Conservation (phyloP, 768 basidiomycete genomes). For the Coprinopsis sp. region DNA sequence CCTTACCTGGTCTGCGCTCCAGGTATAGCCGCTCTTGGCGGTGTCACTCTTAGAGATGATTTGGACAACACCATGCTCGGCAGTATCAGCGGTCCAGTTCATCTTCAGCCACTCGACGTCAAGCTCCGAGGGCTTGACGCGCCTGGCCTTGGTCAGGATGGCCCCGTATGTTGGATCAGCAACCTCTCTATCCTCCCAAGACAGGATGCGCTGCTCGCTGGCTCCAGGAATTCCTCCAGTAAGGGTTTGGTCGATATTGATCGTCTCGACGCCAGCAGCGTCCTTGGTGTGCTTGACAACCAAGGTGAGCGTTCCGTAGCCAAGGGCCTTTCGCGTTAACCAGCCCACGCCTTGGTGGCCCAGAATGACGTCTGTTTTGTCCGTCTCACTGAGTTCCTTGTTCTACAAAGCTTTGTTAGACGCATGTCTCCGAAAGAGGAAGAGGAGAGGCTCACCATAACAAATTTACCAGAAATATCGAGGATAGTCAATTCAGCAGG, state of each 20-base stretch:
- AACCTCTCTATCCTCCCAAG: constrained; percentile 49
- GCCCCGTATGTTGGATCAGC: constrained; percentile 59
- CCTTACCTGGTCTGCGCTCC: constrained; percentile 62
- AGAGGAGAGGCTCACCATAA: constrained; percentile 44
- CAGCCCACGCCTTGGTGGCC: constrained; percentile 68
- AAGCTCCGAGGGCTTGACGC: constrained; percentile 44
- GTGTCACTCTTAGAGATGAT: constrained; percentile 56
- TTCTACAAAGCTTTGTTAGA: constrained; percentile 39
- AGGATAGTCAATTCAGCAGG: constrained; percentile 56
- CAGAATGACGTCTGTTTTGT: constrained; percentile 58
- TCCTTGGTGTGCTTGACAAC: constrained; percentile 61
- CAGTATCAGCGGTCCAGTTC: constrained; percentile 37
- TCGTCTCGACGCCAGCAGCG: constrained; percentile 53
- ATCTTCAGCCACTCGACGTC: constrained; percentile 40
- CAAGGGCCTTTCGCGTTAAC: constrained; percentile 63
- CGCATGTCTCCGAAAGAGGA: neutral
- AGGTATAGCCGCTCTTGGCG: constrained; percentile 51
- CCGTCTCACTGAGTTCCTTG: constrained; percentile 57
- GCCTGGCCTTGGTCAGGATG: constrained; percentile 50
- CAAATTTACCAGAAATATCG: constrained; percentile 57
- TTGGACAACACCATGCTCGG: constrained; percentile 41
- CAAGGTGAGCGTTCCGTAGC: constrained; percentile 53
- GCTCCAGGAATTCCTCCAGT: constrained; percentile 59
- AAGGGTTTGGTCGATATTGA: constrained; percentile 62
- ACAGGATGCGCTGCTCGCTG: constrained; percentile 51